Evolutionary conservation across 352 stramenopile species (phyloP).

Genomic region (Pythium dissimile): DNA sequence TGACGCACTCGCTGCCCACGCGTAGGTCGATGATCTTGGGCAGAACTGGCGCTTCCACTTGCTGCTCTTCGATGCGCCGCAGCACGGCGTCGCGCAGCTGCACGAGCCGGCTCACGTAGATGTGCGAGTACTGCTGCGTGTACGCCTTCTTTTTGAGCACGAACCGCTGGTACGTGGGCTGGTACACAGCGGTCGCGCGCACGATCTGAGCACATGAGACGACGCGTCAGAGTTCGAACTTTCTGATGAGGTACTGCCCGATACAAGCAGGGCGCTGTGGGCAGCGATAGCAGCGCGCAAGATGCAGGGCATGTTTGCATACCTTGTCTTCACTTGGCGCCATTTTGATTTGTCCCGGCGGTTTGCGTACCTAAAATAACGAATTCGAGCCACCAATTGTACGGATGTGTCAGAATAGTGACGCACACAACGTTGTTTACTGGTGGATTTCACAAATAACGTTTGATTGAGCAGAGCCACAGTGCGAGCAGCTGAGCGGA

Average conservation of each 20-base stretch:
- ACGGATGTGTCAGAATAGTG: no score
- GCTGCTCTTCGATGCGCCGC: constrained; percentile 36
- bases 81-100: constrained; percentile 62
- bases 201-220: constrained; percentile 24
- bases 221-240: constrained; percentile 13
- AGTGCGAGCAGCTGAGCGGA: no score
- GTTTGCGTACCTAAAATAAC: constrained; percentile 16
- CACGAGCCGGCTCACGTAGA: constrained; percentile 84
- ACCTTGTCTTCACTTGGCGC: constrained; percentile 22
- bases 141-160: constrained; percentile 84
- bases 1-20: constrained; percentile 55
- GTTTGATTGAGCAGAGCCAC: no score
- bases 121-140: constrained; percentile 88
- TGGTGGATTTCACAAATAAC: neutral
- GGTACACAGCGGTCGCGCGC: constrained; percentile 43
- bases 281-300: neutral
- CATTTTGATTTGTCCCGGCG: constrained; percentile 8
- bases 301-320: no score
- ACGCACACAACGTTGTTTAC: no score
- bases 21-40: constrained; percentile 79
- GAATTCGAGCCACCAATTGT: no score
- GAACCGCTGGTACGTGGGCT: constrained; percentile 61
- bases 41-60: constrained; percentile 32
- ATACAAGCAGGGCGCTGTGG: neutral
- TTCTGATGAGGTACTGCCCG: neutral